Evolutionary conservation across 495 filamentous ascomycete genomes (phyloP).

Genomic region (Hypoxylon intermedium): DNA sequence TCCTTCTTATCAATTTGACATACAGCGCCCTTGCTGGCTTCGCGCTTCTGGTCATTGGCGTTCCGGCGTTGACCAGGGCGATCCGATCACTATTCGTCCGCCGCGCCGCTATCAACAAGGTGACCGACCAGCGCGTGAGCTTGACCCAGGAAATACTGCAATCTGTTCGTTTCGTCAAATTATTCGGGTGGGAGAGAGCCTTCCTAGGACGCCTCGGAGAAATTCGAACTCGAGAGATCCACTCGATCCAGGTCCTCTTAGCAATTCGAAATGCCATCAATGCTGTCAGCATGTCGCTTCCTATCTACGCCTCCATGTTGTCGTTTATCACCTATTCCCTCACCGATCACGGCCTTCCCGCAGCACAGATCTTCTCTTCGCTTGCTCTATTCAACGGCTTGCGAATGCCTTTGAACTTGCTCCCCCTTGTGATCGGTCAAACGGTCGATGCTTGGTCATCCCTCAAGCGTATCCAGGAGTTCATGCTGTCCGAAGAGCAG

Average conservation of each 20-base stretch:
- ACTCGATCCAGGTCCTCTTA: conserved; percentile 77
- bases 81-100: conserved; percentile 74
- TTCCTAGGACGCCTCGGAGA: conserved; percentile 79
- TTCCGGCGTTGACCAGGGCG: conserved; percentile 75
- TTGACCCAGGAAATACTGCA: conserved; percentile 93
- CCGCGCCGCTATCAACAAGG: conserved; percentile 81
- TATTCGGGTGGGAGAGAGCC: conserved; percentile 89
- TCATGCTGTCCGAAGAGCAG: conserved; percentile 83
- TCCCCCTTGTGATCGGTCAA: conserved; percentile 88
- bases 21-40: conserved; percentile 91
- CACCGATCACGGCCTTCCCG: conserved; percentile 70
- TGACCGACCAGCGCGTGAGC: conserved; percentile 89
- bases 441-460: conserved; percentile 89
- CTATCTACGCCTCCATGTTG: conserved; percentile 92
- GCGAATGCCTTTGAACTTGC: conserved; percentile 84
- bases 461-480: conserved; percentile 82
- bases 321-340: conserved; percentile 92
- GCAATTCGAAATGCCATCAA: conserved; percentile 84
- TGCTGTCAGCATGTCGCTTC: conserved; percentile 75
- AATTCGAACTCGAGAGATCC: conserved; percentile 77
- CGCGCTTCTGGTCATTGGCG: conserved; percentile 75
- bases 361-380: conserved; percentile 88
- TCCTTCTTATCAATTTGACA: conserved; percentile 83
- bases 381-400: conserved; percentile 91
- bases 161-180: conserved; percentile 93